phyloP scores from a whole-genome alignment of 331 rosid species.

The Cydonia oblonga region DNA sequence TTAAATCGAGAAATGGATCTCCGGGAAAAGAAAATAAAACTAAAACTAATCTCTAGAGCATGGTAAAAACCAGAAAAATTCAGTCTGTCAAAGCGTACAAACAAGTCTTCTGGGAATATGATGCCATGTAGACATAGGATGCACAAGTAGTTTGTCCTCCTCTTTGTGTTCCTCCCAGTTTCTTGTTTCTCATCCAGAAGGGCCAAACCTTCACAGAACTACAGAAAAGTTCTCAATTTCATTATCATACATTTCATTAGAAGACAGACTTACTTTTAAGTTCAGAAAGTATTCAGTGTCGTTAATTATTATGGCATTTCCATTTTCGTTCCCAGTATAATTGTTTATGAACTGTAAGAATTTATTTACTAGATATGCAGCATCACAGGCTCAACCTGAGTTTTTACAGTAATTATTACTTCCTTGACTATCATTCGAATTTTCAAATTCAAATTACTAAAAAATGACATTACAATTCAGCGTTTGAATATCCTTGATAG shows the following conservation, averaged over 20 bases:
- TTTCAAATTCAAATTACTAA: neutral
- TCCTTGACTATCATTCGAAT: neutral
- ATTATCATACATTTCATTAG: neutral
- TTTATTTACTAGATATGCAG: neutral
- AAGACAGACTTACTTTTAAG: neutral
- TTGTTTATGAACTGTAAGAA: neutral
- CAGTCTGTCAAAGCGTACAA: neutral
- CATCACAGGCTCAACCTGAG: neutral
- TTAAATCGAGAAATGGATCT: neutral
- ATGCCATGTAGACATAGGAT: neutral
- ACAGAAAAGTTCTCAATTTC: neutral
- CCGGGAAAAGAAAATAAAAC: neutral
- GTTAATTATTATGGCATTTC: neutral
- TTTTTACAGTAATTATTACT: neutral
- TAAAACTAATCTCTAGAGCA: neutral
- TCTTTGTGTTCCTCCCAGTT: neutral
- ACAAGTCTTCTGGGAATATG: neutral
- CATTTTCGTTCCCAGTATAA: neutral
- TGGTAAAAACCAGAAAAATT: neutral
- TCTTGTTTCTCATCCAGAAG: conserved; percentile 7
- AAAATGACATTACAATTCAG: neutral
- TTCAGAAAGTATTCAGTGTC: neutral
- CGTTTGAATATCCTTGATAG: neutral
- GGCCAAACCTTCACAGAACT: neutral
- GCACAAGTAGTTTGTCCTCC: neutral